These are phyloP conservation scores for Termitomyces bulborhizus DNA, from an alignment of 768 basidiomycete species.

Conservation along the genomic window DNA sequence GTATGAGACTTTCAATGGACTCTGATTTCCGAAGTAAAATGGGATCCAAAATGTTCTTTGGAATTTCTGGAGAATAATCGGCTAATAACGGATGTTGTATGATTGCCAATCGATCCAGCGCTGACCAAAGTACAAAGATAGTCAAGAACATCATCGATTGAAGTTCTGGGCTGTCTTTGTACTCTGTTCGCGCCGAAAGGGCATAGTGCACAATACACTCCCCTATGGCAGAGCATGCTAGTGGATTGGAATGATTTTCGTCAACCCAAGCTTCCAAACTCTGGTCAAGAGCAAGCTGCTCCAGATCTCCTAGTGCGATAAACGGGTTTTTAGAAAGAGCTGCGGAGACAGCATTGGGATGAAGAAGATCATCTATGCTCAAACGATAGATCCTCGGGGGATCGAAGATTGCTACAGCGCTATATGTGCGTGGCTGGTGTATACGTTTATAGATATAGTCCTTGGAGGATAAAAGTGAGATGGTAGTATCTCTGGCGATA, in stretches of 20 bases:
- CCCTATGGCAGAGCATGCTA: slow-evolving; percentile 18
- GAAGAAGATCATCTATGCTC: slow-evolving; percentile 6
- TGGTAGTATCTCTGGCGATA: slow-evolving; percentile 20
- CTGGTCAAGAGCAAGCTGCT: slow-evolving; percentile 21
- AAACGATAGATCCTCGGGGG: slow-evolving; percentile 17
- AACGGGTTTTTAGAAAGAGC: slow-evolving; percentile 8
- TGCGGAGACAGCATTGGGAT: background rate
- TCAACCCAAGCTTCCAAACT: slow-evolving; percentile 27
- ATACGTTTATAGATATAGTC: slow-evolving; percentile 20
- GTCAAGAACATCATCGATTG: slow-evolving; percentile 39
- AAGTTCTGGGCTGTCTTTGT: slow-evolving; percentile 29
- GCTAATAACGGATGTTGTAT: slow-evolving; percentile 29
- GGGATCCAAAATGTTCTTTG: slow-evolving; percentile 27
- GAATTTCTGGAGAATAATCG: slow-evolving; percentile 41
- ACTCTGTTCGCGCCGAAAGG: slow-evolving; percentile 18
- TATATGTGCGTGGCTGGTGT: background rate
- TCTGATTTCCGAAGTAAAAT: slow-evolving; percentile 31
- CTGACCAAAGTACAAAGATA: slow-evolving; percentile 42
- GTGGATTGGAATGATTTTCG: slow-evolving; percentile 8
- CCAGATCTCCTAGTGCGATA: slow-evolving; percentile 29
- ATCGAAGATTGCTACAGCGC: slow-evolving; percentile 7
- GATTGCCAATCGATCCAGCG: slow-evolving; percentile 32
- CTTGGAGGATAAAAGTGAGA: slow-evolving; percentile 25
- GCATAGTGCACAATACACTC: slow-evolving; percentile 21
- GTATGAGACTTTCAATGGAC: slow-evolving; percentile 20